Base-by-base conservation (phyloP, 306 rosid genomes). In the Mimosa bimucronata region DNA sequence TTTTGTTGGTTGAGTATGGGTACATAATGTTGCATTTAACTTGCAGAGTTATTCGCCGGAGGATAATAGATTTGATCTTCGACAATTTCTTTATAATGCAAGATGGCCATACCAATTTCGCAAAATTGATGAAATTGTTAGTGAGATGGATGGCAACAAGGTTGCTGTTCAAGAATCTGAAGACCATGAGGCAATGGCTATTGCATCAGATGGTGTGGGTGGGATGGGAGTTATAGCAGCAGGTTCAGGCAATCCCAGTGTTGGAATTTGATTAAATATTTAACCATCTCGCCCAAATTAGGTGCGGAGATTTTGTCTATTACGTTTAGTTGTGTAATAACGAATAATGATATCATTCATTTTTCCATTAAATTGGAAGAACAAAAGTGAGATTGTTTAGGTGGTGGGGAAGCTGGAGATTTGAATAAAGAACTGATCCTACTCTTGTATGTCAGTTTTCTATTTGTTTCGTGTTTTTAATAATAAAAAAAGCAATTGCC, bases 141-240 rank as follows among this genome's bases (percentile, higher is more conserved):
- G 37, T 7, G 94, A 90, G 82, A 60, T 89, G 68, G 84, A 89
- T 77, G 96, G 82, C 53, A 78, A 90, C 71, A 82, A 81, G 67
- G 81, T 87, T 55, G 85, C 73, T 18, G 45, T 83, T 82, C 78
- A 78, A 65, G 88, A 86, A 67, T 74, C 85, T 40, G 77, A 72
- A 60, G 80, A 79, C 73, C 90, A 83, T 48, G 92, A 86, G 48
- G 75, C 65, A 46, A 48, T 80, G 37, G 80, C 82, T 65, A 83
- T 80, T 62, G 55, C 87, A 75, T 84, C 86, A 77, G 68, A 84
- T 31, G 90, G 83, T 82, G 89, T 82, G 68, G 88, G 89, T 52
- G 98, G 98, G 48, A 88, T 94, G 92, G 97, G 99, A 86, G 98
- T 95, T 77, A 91, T 87, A 58, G 97, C 99, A 68, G 94, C 91